Base-by-base conservation (phyloP, 495 filamentous ascomycete species). In the Mycothermus thermophilus region DNA sequence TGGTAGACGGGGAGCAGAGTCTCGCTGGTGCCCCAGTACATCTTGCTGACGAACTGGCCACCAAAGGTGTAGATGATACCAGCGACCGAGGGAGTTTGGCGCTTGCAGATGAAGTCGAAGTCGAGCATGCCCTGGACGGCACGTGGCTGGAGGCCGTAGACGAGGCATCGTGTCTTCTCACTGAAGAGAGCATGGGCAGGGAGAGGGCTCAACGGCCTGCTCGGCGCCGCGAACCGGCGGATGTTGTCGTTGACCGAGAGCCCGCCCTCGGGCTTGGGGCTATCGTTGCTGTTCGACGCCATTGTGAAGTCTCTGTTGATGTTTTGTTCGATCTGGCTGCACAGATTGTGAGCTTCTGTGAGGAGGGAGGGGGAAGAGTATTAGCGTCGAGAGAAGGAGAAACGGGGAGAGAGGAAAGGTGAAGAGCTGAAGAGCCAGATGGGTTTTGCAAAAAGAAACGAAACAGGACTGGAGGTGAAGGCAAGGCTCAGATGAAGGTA, bases 21-120 rank as follows among this genome's bases (percentile, higher is more conserved):
- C 73, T 97, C 90, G 65, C 87, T 95, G 44, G 90, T 97, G 52
- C 90, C 90, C 90, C 90, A 97, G 77, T 97, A 93, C 90, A 97
- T 97, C 78, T 97, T 97, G 74, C 86, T 94, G 48, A 97, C 92
- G 77, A 96, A 97, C 60, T 97, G 90, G 35, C 90, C 90, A 62
- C 90, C 90, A 57, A 97, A 97, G 48, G 90, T 95, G 72, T 97
- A 97, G 68, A 97, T 96, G 64, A 97, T 97, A 63, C 86, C 90
- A 46, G 90, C 90, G 32, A 97, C 90, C 42, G 90, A 96, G 38
- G 90, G 90, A 11, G 85, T 93, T 57, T 71, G 71, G 40, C 90
- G 83, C 74, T 95, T 96, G 84, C 90, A 97, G 67, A 97, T 97
- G 75, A 96, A 97, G 72, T 97, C 90, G 64, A 97, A 97, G 63